These are phyloP conservation scores for Chaetomidium leptoderma DNA, from an alignment of 495 filamentous ascomycete species.

Conservation along the genomic window DNA sequence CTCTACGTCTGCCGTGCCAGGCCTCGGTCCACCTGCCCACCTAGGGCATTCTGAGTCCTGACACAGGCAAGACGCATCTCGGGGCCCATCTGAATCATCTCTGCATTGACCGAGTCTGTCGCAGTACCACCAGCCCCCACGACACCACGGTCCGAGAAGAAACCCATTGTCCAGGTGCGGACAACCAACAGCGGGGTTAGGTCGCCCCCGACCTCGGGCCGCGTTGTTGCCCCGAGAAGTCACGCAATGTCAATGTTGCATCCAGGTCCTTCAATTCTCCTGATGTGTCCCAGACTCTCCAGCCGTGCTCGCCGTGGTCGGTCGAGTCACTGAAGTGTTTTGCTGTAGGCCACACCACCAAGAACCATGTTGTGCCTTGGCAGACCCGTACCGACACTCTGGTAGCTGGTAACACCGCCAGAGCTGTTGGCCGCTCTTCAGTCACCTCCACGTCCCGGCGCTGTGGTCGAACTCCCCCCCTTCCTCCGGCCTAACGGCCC, in stretches of 20 bases:
- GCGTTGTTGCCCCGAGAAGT: neutral
- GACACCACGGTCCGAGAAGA: neutral
- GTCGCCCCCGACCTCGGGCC: slow-evolving; percentile 3
- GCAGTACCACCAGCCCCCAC: neutral
- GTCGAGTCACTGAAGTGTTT: neutral
- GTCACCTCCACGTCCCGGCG: slow-evolving; percentile 11
- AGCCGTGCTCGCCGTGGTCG: neutral
- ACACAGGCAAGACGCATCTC: neutral
- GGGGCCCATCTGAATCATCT: neutral
- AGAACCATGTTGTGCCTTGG: neutral
- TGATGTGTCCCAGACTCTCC: neutral
- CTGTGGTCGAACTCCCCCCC: slow-evolving; percentile 15
- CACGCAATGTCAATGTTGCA: neutral
- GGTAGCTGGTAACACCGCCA: slow-evolving; percentile 14
- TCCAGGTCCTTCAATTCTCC: neutral
- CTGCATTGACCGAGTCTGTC: neutral
- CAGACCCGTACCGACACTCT: slow-evolving; percentile 15
- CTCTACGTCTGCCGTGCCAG: neutral
- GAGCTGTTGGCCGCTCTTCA: slow-evolving; percentile 1
- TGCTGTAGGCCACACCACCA: neutral
- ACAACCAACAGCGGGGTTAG: slow-evolving; percentile 11
- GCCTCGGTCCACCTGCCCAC: neutral
- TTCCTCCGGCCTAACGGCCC: slow-evolving; percentile 5
- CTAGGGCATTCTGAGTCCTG: too few relatives aligned
- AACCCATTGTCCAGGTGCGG: neutral